Base-by-base conservation (phyloP, 805 yeast species). In the Lipomyces yamadae region DNA sequence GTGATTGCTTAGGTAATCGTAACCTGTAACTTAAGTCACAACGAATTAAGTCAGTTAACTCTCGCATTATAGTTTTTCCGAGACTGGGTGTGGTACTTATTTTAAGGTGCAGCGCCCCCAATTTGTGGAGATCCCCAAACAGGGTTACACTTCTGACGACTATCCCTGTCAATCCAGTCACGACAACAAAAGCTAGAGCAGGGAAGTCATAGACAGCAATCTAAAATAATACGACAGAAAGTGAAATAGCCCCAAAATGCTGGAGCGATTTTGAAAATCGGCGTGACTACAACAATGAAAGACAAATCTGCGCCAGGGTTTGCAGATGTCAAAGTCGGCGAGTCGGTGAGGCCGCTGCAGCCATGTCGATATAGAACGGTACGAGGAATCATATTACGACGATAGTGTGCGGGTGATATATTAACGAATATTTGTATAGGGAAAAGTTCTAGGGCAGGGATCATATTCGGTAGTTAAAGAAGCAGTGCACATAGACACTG, bases 381-480 rank as follows among this genome's bases (percentile, higher is more conserved):
- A 13, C 10, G 34, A 29, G n/a, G 61, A 35, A 35, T n/a, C 24
- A 10, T 11, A n/a, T 32, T 37, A 24, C 33, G 10, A 29, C 37
- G n/a, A 8, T 59, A 15, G 15, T n/a, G 45, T 15, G 32, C n/a
- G 33, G 24, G 24, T 24, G 24, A 24, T 24, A 33, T 15, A 10
- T 29, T 54, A 24, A 30, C 53, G 18, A n/a, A 37, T 10, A 10
- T 7, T 32, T n/a, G 11, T n/a, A 18, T 34, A 71, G 73, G 81
- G 81, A 60, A 70, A 74, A 33, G 76, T 76, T 58, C 77, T 81
- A 5, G 83, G 83, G 56, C 77, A 77, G 48, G 83, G 83, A 24
- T 78, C 83, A 2, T 81, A 81, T 72, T 77, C 83, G 18, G 80
- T 77, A 32, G 83, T 81, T 55, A 75, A 76, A 66, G 83, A 79